A percentile compares a stretch with the other conserved stretches of the same genome.
phyloP scores from a whole-genome alignment of 805 yeast species.

The Sporopachydermia lactativora region DNA sequence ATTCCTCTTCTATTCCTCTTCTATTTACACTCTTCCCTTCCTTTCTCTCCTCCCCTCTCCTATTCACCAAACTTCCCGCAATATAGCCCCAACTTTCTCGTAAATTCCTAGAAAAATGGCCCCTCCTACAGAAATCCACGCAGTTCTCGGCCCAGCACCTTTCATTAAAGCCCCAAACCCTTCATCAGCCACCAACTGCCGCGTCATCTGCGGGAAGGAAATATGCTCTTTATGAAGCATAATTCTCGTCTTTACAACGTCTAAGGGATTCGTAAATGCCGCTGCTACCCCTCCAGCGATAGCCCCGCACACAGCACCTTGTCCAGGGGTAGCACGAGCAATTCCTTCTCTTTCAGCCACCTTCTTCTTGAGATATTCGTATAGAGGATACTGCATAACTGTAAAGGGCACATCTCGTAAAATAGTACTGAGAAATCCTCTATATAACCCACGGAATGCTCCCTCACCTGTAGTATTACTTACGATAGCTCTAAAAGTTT shows the following conservation, averaged over 20 bases:
- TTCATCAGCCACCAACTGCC: conserved; percentile 48
- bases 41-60: too few relatives aligned
- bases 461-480: conserved; percentile 68
- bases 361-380: conserved; percentile 60
- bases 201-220: conserved; percentile 32
- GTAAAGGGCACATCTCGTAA: conserved; percentile 96
- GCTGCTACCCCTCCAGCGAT: conserved; percentile 93
- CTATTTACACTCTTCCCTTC: too few relatives aligned
- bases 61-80: conserved; percentile 14
- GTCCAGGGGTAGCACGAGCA: conserved; percentile 39
- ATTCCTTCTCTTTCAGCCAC: conserved; percentile 33
- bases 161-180: conserved; percentile 59
- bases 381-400: conserved; percentile 86
- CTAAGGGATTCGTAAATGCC: conserved; percentile 87
- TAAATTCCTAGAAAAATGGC: conserved; percentile 93
- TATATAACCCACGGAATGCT: conserved; percentile 57
- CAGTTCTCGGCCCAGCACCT: conserved; percentile 90
- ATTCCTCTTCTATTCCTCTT: too few relatives aligned
- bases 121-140: conserved; percentile 98
- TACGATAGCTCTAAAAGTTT: conserved; percentile 50
- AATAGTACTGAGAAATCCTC: conserved; percentile 90
- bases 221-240: conserved; percentile 53
- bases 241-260: conserved; percentile 83
- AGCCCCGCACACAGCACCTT: conserved; percentile 85
- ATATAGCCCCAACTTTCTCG: conserved; percentile 61